These are phyloP conservation scores for Arthrobotrys megalospora DNA, from an alignment of 2,329 filamentous ascomycete species.

Conservation along the genomic window DNA sequence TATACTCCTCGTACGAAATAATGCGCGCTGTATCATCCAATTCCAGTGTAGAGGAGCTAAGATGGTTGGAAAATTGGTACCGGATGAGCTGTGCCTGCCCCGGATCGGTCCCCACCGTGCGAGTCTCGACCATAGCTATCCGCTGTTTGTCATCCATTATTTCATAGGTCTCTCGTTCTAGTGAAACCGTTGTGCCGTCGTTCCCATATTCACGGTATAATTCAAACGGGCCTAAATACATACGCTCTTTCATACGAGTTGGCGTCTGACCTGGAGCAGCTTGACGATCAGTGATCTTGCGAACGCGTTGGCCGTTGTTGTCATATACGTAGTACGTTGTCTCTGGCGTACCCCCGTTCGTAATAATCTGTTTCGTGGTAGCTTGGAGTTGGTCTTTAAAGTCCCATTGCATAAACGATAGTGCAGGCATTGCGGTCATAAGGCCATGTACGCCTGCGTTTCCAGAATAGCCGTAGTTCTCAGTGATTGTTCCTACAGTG, in stretches of 20 bases:
- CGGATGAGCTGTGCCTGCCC: constrained; percentile 1
- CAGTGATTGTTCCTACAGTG: background rate
- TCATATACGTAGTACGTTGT: constrained; percentile 65
- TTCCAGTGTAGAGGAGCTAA: constrained; percentile 61
- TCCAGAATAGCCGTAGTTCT: constrained; percentile 24
- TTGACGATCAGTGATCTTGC: constrained; percentile 63
- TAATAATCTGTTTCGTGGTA: constrained; percentile 27
- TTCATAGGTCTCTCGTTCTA: background rate
- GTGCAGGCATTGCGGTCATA: constrained; percentile 23
- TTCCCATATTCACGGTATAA: constrained; percentile 45
- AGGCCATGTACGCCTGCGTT: background rate
- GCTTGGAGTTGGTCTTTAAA: constrained; percentile 43
- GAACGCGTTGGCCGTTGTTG: constrained; percentile 59
- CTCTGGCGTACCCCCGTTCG: constrained; percentile 37
- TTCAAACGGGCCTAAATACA: constrained; percentile 45
- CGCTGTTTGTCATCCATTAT: background rate
- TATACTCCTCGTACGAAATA: constrained; percentile 66
- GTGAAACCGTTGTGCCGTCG: background rate
- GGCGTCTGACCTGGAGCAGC: background rate
- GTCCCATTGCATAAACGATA: constrained; percentile 38
- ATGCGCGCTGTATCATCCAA: constrained; percentile 63
- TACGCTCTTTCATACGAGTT: constrained; percentile 13
- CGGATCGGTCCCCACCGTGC: background rate
- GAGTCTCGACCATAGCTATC: constrained; percentile 1
- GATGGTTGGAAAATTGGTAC: background rate